Evolutionary conservation across 1,139 yeast genomes (phyloP), one percentile per base, ranked within the genome.

Genomic region (Wickerhamomyces sp.): DNA sequence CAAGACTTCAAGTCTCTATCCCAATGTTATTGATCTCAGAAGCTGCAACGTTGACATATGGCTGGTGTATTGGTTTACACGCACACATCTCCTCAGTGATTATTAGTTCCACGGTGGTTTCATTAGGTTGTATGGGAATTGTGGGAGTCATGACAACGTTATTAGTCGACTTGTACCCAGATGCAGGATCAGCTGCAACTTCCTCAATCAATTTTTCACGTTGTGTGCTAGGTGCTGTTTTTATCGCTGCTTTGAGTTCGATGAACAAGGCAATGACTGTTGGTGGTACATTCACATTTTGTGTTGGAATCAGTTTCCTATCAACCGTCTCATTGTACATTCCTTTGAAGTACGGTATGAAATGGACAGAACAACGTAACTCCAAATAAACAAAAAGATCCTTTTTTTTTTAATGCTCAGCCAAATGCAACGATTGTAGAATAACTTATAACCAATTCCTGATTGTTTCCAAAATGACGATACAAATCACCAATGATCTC

Each of bases 211-310:
- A 81, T 44, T 60, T 81, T 23, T 64, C 76, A 8, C 59, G 88
- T 44, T 80, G 91, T 46, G 59, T 74, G 17, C 49, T 68, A 37
- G 72, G 78, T 40, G 86, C 89, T 1, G 65, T 72, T 2, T 78
- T 80, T 34, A 65, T 80, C 40, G 86, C 84, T 1, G 77, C 72
- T 15, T 66, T 80, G 20, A 70, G 77, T 16, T 64, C 59, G 36
- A 79, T 82, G 86, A 68, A 69, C 31, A 38, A 38, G 1, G 35
- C 62, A 0, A 60, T 82, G 67, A 68, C 72, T 0, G 52, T 75
- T 5, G 89, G 89, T 3, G 85, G 87, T 2, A 72, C 82, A 0
- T 78, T 76, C 49, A 70, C 83, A 0, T 61, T 81, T 19, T 58
- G 78, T 63, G 66, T 71, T 4, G 75, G 66, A 0, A 32, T 75